Base-by-base conservation (phyloP, 176 grass and related monocot genomes). In the Triticum turgidum region DNA sequence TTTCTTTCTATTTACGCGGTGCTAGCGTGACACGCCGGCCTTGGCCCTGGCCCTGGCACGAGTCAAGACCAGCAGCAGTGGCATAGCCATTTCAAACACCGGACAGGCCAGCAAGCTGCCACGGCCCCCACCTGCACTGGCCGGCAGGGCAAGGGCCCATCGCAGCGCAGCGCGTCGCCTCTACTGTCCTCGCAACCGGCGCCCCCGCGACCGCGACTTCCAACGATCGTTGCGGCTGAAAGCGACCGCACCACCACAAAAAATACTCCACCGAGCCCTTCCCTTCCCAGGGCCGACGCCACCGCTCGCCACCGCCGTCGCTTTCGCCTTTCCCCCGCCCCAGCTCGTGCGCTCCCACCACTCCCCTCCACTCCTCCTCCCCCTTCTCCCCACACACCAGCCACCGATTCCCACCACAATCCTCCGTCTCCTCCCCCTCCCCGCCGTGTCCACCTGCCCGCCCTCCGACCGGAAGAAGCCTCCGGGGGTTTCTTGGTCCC, bases 181-280 rank as follows among this genome's bases (percentile, higher is more conserved):
- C 56, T 59, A 21, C 42, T 76, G 25, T 47, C 44, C 73, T 76
- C 73, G 73, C 73, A 51, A 76, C 49, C 42, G 22, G 33, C 67
- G 67, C 17, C 67, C 66, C 58, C 6, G 8, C 30, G 9, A 80
- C 78, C 62, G 24, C 62, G 62, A 81, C 42, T 65, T 70, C 65
- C 56, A 42, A 27, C 47, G 2, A 45, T 67, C 42, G 42, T 51
- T 18, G 65, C 66, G 58, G 59, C 89, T 47, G 85, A 91, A 88
- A 91, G 89, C 89, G 81, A 91, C 33, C 64, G n/a, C 69, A 82
- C 77, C 54, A 39, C 83, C 77, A 47, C 71, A 66, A 65, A 70
- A 65, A 70, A 81, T 41, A 61, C 49, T 33, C 84, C 83, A 71
- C 88, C 63, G 15, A 81, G 82, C 47, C 81, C 51, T 12, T 15